Evolutionary conservation across 2,329 filamentous ascomycete species (phyloP).

Genomic region (Talaromyces sp.): DNA sequence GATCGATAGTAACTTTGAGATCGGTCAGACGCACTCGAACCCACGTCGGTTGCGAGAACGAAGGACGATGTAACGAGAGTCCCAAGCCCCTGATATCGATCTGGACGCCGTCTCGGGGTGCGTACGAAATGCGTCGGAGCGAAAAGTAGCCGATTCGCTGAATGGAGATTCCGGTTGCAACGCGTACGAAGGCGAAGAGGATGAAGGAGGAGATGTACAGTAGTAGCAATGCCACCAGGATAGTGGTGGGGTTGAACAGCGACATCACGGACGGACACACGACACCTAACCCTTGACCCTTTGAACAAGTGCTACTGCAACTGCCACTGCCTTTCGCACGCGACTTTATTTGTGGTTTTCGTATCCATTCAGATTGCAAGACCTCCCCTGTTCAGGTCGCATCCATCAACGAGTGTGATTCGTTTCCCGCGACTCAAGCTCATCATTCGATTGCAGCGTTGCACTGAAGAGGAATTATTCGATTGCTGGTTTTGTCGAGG

Average conservation of each 20-base stretch:
- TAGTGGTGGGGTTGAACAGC: slow-evolving; percentile 66
- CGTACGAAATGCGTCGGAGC: slow-evolving; percentile 84
- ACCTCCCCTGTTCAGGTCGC: slow-evolving; percentile 2
- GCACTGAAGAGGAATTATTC: not conserved
- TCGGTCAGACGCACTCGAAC: slow-evolving; percentile 86
- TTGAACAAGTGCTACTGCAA: not conserved
- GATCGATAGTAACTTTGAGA: slow-evolving; percentile 77
- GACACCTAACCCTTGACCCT: not conserved
- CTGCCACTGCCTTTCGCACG: slow-evolving; percentile 1
- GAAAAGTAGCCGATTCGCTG: slow-evolving; percentile 93
- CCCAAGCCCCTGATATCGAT: slow-evolving; percentile 88
- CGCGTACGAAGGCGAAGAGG: slow-evolving; percentile 86
- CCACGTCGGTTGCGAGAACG: slow-evolving; percentile 97
- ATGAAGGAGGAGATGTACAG: slow-evolving; percentile 90
- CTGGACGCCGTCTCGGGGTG: slow-evolving; percentile 80
- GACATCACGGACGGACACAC: slow-evolving; percentile 40
- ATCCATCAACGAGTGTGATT: not conserved
- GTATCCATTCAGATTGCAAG: slow-evolving; percentile 17
- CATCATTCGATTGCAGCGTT: slow-evolving; percentile 9
- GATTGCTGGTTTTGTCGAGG: not conserved
- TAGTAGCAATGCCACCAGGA: slow-evolving; percentile 81
- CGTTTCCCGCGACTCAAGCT: slow-evolving; percentile 3
- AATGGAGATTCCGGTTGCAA: slow-evolving; percentile 90
- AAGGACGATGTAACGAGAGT: slow-evolving; percentile 84
- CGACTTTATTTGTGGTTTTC: slow-evolving; percentile 1